Percentiles rank a stretch among this genome's conserved stretches.
Conservation (phyloP, 805 yeast genomes). For the Hermanozyma aechmeae region DNA sequence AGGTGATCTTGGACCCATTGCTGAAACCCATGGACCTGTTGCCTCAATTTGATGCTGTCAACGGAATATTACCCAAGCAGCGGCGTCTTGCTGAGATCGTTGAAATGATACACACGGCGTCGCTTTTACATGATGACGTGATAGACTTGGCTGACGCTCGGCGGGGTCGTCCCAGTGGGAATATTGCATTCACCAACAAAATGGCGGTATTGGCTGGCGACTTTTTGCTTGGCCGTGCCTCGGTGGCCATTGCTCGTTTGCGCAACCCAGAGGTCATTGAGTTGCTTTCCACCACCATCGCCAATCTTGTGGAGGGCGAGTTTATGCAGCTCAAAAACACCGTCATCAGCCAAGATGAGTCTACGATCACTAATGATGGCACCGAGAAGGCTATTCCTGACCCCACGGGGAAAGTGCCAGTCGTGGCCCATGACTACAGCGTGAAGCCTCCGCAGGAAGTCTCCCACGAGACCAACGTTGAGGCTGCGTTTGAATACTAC, state of each 20-base stretch:
- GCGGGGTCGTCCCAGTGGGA: conserved; percentile 86
- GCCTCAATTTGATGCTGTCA: conserved; percentile 47
- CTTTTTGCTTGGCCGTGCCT: conserved; percentile 89
- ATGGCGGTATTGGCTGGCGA: conserved; percentile 98
- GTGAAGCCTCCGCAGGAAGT: conserved; percentile 31
- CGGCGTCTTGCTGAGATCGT: conserved; percentile 93
- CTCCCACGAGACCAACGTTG: conserved; percentile 58
- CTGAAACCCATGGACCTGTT: conserved; percentile 69
- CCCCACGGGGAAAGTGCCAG: conserved; percentile 57
- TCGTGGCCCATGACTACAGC: conserved; percentile 49
- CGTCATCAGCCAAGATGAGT: conserved; percentile 44
- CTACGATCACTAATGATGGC: conserved; percentile 39
- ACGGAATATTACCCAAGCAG: conserved; percentile 89
- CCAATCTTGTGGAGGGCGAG: conserved; percentile 96
- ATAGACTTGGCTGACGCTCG: conserved; percentile 85
- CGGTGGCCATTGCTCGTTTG: conserved; percentile 87
- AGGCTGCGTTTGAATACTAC: conserved; percentile 91
- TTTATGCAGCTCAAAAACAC: conserved; percentile 97
- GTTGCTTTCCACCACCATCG: conserved; percentile 89
- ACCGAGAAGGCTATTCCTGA: conserved; percentile 38
- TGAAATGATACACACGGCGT: conserved; percentile 97
- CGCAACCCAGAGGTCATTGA: conserved; percentile 97
- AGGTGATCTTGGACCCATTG: conserved; percentile 70
- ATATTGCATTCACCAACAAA: conserved; percentile 88
- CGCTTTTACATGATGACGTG: conserved; percentile 92